Percentiles rank a stretch among this genome's conserved stretches.
Conservation (phyloP, 1,284 basidiomycete species). For the Apiotrichum mycotoxinovorans region DNA sequence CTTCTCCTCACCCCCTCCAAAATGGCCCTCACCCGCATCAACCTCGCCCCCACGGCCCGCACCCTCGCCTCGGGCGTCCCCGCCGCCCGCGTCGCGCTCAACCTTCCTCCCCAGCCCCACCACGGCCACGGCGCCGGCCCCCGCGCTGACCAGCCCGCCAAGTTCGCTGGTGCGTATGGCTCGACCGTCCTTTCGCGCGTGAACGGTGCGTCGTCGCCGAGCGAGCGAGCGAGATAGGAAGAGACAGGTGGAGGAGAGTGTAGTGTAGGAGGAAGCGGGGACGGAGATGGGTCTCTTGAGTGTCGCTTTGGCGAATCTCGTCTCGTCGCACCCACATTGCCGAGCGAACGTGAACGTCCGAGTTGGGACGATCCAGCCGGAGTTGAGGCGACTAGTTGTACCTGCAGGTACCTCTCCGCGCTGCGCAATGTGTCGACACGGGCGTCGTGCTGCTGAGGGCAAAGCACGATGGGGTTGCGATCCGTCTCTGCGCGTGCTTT, state of each 20-base stretch:
- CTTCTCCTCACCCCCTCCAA: conserved; percentile 5
- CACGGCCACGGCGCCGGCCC: conserved; percentile 57
- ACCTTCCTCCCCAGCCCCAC: conserved; percentile 67
- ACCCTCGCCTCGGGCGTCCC: conserved; percentile 82
- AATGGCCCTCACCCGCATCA: conserved; percentile 54
- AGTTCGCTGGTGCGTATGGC: conserved; percentile 58
- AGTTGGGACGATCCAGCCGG: too few species aligned
- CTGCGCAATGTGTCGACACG: too few species aligned
- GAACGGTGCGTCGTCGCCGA: conserved; percentile 60
- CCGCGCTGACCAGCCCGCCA: conserved; percentile 62
- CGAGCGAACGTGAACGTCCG: too few species aligned
- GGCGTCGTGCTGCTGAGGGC: too few species aligned
- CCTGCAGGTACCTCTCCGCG: neutral
- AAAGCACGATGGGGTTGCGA: too few species aligned
- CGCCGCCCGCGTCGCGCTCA: conserved; percentile 90
- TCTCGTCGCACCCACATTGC: too few species aligned
- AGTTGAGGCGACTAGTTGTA: neutral
- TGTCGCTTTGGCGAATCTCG: too few species aligned
- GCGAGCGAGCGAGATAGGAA: neutral
- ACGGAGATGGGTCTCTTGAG: too few species aligned
- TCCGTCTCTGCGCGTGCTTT: too few species aligned
- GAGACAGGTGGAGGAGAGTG: neutral
- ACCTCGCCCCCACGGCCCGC: conserved; percentile 75
- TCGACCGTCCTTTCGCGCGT: conserved; percentile 61
- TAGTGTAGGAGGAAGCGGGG: neutral